A percentile compares a stretch with the other conserved stretches of the same genome.
phyloP scores from a whole-genome alignment of 495 filamentous ascomycete species.

The Terfezia boudieri region DNA sequence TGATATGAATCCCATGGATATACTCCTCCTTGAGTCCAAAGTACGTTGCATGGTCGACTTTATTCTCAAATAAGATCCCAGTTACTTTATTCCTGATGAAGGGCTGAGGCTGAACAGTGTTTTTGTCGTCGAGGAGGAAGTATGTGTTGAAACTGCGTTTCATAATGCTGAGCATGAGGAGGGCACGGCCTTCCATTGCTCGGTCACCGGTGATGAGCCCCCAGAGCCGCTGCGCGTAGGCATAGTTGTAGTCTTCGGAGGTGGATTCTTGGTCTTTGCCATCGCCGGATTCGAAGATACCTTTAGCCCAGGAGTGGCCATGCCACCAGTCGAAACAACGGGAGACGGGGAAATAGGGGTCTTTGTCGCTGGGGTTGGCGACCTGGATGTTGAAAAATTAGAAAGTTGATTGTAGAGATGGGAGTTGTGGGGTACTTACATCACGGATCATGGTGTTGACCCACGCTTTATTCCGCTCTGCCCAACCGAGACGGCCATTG shows the following conservation, averaged over 20 bases:
- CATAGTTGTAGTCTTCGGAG: slow-evolving; percentile 71
- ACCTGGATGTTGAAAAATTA: slow-evolving; percentile 42
- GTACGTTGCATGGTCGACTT: slow-evolving; percentile 83
- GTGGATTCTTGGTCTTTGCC: slow-evolving; percentile 80
- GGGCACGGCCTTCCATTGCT: slow-evolving; percentile 64
- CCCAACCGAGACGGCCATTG: slow-evolving; percentile 27
- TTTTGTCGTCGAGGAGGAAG: slow-evolving; percentile 49
- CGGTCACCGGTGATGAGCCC: slow-evolving; percentile 47
- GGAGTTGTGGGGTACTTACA: slow-evolving; percentile 41
- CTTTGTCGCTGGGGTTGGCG: slow-evolving; percentile 47
- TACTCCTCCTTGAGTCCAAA: slow-evolving; percentile 66
- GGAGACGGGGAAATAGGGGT: slow-evolving; percentile 60
- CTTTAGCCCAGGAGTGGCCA: slow-evolving; percentile 87
- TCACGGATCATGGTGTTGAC: slow-evolving; percentile 62
- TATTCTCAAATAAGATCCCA: slow-evolving; percentile 91
- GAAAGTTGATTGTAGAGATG: background rate
- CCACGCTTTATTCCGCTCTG: slow-evolving; percentile 45
- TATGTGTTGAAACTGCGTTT: slow-evolving; percentile 49
- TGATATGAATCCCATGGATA: slow-evolving; percentile 87
- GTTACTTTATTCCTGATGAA: slow-evolving; percentile 68
- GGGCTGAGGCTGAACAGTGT: slow-evolving; percentile 46
- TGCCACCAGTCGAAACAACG: slow-evolving; percentile 83
- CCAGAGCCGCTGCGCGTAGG: slow-evolving; percentile 89
- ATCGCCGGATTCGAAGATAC: slow-evolving; percentile 60
- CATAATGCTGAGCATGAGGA: slow-evolving; percentile 64